Conservation (phyloP, 192 early-diverging fungal species). For the Coemansia sp. region DNA sequence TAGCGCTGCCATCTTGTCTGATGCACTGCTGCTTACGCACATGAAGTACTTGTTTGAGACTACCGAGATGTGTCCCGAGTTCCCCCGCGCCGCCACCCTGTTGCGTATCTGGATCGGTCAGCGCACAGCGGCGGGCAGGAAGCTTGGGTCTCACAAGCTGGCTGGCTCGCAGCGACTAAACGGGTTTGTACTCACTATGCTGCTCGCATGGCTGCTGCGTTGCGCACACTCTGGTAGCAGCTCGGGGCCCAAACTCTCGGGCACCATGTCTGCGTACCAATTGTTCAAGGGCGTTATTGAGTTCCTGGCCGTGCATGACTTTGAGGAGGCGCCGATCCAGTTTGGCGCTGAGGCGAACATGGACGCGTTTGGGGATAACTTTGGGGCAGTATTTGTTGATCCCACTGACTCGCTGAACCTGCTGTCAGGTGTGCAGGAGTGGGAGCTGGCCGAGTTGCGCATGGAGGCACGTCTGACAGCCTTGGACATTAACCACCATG, state of each 20-base stretch:
- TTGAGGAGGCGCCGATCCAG: constrained; percentile 22
- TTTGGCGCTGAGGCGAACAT: constrained; percentile 27
- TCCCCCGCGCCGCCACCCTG: constrained; percentile 79
- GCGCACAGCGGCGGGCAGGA: constrained; percentile 57
- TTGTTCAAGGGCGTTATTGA: constrained; percentile 85
- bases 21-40: constrained; percentile 74
- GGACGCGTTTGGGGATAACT: constrained; percentile 63
- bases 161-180: constrained; percentile 52
- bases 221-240: constrained; percentile 37
- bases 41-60: constrained; percentile 80
- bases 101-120: constrained; percentile 87
- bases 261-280: constrained; percentile 81
- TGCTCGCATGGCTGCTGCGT: constrained; percentile 83
- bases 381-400: constrained; percentile 86
- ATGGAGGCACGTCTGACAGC: constrained; percentile 34
- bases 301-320: constrained; percentile 65
- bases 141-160: constrained; percentile 12
- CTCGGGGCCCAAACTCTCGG: constrained; percentile 65
- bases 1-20: constrained; percentile 81
- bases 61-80: constrained; percentile 68
- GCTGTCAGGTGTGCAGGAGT: constrained; percentile 66
- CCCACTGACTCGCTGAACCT: constrained; percentile 84
- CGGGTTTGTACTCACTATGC: constrained; percentile 84
- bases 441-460: constrained; percentile 66
- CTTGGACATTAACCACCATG: constrained; percentile 29